A percentile compares a stretch with the other conserved stretches of the same genome.
These are phyloP conservation scores for Exophiala phaeomuriformis DNA, from an alignment of 2,329 filamentous ascomycete species.

Conservation along the genomic window DNA sequence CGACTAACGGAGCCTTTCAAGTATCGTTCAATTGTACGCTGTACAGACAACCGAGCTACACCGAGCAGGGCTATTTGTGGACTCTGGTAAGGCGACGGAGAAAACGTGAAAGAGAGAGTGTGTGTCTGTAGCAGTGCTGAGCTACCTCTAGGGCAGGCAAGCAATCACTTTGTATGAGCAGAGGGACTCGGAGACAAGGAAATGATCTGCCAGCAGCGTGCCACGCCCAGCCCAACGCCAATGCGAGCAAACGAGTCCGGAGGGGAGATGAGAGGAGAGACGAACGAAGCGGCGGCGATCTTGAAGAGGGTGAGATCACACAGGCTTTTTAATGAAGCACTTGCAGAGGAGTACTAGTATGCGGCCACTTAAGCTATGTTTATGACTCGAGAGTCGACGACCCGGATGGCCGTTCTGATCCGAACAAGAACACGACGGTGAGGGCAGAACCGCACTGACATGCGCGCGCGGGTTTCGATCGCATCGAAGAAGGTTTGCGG, in stretches of 20 bases:
- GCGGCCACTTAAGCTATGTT: not conserved
- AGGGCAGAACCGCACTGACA: not conserved
- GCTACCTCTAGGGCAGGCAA: not conserved
- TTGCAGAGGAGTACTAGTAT: not conserved
- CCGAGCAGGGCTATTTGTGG: too few species aligned
- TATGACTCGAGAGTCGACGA: constrained; percentile 7
- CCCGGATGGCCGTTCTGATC: constrained; percentile 10
- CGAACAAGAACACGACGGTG: constrained; percentile 5
- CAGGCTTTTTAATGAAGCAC: not conserved
- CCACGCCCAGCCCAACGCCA: constrained; percentile 10
- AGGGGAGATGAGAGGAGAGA: constrained; percentile 7
- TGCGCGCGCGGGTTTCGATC: constrained; percentile 8
- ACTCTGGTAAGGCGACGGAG: too few species aligned
- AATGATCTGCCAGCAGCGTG: not conserved
- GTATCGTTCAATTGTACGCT: too few species aligned
- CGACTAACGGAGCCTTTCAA: too few species aligned
- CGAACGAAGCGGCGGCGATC: constrained; percentile 2
- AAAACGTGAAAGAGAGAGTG: not conserved
- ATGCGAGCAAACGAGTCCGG: not conserved
- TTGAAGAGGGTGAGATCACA: constrained; percentile 13
- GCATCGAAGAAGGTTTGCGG: constrained; percentile 5
- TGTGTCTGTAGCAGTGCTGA: not conserved
- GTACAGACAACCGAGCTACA: too few species aligned
- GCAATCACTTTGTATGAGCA: not conserved
- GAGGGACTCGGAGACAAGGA: constrained; percentile 14